Evolutionary conservation across 352 stramenopile species (phyloP).

Genomic region (Globisporangium yorkense): DNA sequence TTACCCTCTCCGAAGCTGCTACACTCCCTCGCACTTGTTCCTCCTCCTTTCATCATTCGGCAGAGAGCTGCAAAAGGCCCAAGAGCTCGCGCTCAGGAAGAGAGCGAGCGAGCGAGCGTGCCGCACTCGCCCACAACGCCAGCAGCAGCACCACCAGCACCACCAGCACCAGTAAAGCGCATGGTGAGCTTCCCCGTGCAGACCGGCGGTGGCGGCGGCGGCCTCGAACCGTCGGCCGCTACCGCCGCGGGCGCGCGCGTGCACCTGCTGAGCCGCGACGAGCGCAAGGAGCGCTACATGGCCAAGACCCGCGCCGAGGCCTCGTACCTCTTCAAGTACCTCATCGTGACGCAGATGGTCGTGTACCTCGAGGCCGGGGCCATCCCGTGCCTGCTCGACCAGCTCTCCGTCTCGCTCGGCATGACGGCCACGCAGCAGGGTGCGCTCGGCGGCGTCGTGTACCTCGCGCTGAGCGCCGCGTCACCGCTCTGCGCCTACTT

Average conservation of each 20-base stretch:
- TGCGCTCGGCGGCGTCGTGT: conserved; percentile 72
- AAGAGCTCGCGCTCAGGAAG: too few relatives aligned
- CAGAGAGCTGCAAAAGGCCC: too few relatives aligned
- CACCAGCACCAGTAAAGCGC: background rate
- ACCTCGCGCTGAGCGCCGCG: conserved; percentile 64
- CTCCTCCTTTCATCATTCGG: too few relatives aligned
- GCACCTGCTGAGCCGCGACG: conserved; percentile 34
- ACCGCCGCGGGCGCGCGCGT: conserved; percentile 7
- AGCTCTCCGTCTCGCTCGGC: conserved; percentile 63
- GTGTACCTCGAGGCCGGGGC: conserved; percentile 79
- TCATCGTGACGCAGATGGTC: conserved; percentile 79
- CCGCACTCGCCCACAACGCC: too few relatives aligned
- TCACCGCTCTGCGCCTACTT: conserved; percentile 76
- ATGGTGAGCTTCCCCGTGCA: conserved; percentile 29
- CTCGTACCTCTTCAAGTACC: conserved; percentile 82
- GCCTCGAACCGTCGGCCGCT: background rate
- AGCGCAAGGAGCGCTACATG: conserved; percentile 68
- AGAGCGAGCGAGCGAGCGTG: too few relatives aligned
- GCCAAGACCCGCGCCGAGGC: conserved; percentile 63
- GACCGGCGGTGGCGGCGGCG: background rate
- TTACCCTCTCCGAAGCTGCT: background rate
- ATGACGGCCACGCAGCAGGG: conserved; percentile 74
- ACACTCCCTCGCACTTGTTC: too few relatives aligned
- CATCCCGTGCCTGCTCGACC: conserved; percentile 76
- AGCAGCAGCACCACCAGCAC: too few relatives aligned